Evolutionary conservation across 2,329 filamentous ascomycete species (phyloP).

Genomic region (Metarhizium brunneum): DNA sequence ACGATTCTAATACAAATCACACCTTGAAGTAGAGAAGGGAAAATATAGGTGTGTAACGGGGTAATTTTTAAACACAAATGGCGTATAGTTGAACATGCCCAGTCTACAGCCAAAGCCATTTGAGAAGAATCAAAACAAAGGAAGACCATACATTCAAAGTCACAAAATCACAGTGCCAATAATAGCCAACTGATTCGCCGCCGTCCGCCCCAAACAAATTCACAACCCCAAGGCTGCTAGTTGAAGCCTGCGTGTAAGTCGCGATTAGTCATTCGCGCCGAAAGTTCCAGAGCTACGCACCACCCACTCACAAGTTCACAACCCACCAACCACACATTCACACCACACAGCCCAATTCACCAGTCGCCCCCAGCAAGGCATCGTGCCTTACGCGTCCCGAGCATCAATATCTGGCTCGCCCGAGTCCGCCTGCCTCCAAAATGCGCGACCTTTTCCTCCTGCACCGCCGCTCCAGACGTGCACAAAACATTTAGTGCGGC

Average conservation of each 20-base stretch:
- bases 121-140: no score
- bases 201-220: not conserved
- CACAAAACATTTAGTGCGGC: not conserved
- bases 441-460: not conserved
- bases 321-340: not conserved
- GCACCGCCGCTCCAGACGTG: not conserved
- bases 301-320: conserved; percentile 29
- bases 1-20: no score
- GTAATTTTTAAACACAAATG: no score
- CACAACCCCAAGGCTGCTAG: conserved; percentile 32
- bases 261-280: conserved; percentile 57
- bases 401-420: no score
- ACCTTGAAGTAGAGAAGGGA: no score
- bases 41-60: no score
- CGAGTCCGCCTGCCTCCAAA: not conserved
- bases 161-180: no score
- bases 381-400: conserved; percentile 1
- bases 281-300: conserved; percentile 49
- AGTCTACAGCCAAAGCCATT: no score
- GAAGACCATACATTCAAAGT: no score
- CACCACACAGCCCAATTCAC: no score
- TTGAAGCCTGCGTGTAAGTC: not conserved
- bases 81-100: no score
- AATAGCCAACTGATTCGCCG: no score
- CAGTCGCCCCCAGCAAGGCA: conserved; percentile 1